Evolutionary conservation across 805 yeast genomes (phyloP), one percentile per base, ranked within the genome.

Genomic region (Starmerella ratchasimensis): DNA sequence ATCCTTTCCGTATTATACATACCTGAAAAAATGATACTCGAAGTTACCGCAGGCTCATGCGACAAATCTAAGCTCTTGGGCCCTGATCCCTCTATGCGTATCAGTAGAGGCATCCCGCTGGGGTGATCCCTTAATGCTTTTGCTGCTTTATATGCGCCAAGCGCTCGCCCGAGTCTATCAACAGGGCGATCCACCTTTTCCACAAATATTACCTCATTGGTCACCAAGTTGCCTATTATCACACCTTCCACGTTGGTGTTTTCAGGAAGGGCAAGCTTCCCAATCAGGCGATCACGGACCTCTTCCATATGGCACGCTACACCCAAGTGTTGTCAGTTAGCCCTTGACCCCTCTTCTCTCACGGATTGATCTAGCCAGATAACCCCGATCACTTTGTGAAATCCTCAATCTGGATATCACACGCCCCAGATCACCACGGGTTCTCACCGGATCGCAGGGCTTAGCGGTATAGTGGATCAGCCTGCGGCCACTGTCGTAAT

Each of bases 151-250:
- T 36, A 39, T 8, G 39, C 23, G 6, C 27, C 33, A 7, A 20
- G 15, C 11, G 43, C 46, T 15, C 29, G n/a, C 15, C 20, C 20
- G 10, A 47, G 45, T 6, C 26, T 23, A 20, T 17, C 18, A 15
- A 26, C 23, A 22, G 52, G 56, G 42, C 63, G 44, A 39, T 19
- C 51, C 46, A 46, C 32, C 34, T 52, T 44, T 4, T 34, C 26
- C 31, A 22, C 10, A 24, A 37, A 45, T 13, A 47, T 17, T 8
- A 49, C 36, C 20, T 31, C 33, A 13, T 25, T 28, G 10, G 28
- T 26, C 15, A 23, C 33, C 13, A 45, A 31, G 10, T 27, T 29
- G 5, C 31, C 34, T 3, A 48, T 35, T 13, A 44, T 36, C 11
- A 43, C 42, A 9, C 38, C 28, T 5, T 20, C 32, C n/a, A 38